phyloP scores from a whole-genome alignment of 208 protist genomes.

The Trypanosoma congolense region DNA sequence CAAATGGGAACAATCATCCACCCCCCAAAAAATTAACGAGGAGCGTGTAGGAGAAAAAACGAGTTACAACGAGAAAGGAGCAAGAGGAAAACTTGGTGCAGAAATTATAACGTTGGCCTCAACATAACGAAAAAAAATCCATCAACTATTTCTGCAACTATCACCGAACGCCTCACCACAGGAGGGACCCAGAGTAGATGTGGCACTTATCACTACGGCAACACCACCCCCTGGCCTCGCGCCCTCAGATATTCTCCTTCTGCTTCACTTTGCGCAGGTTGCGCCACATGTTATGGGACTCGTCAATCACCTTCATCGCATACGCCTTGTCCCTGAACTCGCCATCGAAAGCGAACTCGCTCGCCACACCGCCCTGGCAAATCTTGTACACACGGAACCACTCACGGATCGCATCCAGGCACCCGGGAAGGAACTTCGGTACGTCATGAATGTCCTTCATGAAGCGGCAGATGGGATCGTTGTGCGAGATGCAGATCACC shows the following conservation, averaged over 20 bases:
- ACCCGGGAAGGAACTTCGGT: conserved; percentile 85
- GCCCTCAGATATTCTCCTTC: conserved; percentile 62
- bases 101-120: too few species aligned
- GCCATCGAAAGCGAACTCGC: conserved; percentile 89
- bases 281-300: conserved; percentile 91
- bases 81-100: too few species aligned
- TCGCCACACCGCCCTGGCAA: conserved; percentile 87
- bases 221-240: neutral
- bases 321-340: conserved; percentile 86
- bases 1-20: too few species aligned
- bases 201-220: neutral
- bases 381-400: conserved; percentile 93
- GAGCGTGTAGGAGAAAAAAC: too few species aligned
- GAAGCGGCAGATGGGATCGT: conserved; percentile 86
- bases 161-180: too few species aligned
- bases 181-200: neutral
- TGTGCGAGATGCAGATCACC: conserved; percentile 88
- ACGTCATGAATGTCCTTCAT: conserved; percentile 88
- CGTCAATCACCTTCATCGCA: conserved; percentile 83
- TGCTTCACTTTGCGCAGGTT: conserved; percentile 87
- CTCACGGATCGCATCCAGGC: conserved; percentile 82
- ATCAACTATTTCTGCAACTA: too few species aligned
- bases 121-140: too few species aligned
- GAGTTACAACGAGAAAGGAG: too few species aligned
- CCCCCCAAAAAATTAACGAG: too few species aligned